phyloP scores from a whole-genome alignment of 495 filamentous ascomycete genomes.

The Neurospora sp. region DNA sequence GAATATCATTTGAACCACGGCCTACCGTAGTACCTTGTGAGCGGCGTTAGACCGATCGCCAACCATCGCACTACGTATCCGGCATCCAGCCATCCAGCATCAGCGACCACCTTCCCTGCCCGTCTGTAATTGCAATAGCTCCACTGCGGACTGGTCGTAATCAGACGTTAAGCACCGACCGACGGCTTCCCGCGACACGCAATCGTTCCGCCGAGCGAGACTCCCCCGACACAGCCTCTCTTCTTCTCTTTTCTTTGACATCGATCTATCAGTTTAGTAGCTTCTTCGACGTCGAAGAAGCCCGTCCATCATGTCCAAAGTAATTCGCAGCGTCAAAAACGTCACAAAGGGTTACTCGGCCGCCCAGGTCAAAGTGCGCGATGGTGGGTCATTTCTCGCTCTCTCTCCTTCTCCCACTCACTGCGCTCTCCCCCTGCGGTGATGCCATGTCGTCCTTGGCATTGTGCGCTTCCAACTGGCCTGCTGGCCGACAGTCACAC shows the following conservation, averaged over 20 bases:
- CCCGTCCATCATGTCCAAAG: slow-evolving; percentile 72
- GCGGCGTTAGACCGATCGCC: not conserved
- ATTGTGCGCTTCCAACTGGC: not conserved
- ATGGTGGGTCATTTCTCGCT: slow-evolving; percentile 57
- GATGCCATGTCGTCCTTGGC: not conserved
- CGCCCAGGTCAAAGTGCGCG: slow-evolving; percentile 97
- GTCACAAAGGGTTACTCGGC: slow-evolving; percentile 98
- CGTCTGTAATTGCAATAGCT: not conserved
- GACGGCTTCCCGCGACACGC: not conserved
- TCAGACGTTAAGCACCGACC: not conserved
- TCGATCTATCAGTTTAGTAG: not conserved
- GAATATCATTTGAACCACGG: not conserved
- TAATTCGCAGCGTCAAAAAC: slow-evolving; percentile 97
- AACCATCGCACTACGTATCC: not conserved
- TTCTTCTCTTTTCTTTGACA: not conserved
- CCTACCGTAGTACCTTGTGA: not conserved
- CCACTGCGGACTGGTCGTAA: not conserved
- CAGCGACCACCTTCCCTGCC: not conserved
- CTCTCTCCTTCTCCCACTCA: not conserved
- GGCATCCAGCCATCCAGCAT: not conserved
- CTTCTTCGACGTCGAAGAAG: not conserved
- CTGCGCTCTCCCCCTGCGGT: not conserved
- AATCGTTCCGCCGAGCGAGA: not conserved
- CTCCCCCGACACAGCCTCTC: not conserved
- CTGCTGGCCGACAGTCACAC: slow-evolving; percentile 9